A percentile compares a stretch with the other conserved stretches of the same genome.
These are phyloP conservation scores for Aegilops umbellulata DNA, from an alignment of 176 grass and related monocot species.

Conservation along the genomic window DNA sequence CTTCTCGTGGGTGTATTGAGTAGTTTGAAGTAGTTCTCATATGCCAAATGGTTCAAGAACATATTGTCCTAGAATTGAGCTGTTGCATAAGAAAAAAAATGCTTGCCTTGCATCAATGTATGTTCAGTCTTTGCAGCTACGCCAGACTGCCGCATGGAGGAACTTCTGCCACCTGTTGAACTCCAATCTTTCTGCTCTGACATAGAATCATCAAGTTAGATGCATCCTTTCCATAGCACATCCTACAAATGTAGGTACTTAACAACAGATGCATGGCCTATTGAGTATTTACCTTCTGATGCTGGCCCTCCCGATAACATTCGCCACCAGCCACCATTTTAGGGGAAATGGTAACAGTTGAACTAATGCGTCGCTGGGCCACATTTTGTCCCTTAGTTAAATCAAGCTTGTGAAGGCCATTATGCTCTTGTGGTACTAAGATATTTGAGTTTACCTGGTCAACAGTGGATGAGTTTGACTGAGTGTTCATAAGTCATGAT, in stretches of 20 bases:
- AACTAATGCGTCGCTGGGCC: background rate
- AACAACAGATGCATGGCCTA: slow-evolving; percentile 18
- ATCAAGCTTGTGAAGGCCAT: slow-evolving; percentile 27
- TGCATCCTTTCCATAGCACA: slow-evolving; percentile 12
- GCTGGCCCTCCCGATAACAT: slow-evolving; percentile 35
- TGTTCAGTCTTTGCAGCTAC: slow-evolving; percentile 32
- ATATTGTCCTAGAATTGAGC: background rate
- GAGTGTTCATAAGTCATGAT: slow-evolving; percentile 5
- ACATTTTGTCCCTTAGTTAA: slow-evolving; percentile 29
- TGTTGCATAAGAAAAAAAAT: slow-evolving; percentile 6
- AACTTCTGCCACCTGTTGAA: slow-evolving; percentile 33
- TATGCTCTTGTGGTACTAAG: slow-evolving; percentile 26
- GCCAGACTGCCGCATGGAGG: slow-evolving; percentile 17
- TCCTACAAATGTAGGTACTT: slow-evolving; percentile 14
- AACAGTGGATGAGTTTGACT: background rate
- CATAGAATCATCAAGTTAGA: slow-evolving; percentile 48
- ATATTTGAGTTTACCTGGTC: slow-evolving; percentile 38
- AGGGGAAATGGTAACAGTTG: slow-evolving; percentile 19
- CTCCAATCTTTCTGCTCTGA: slow-evolving; percentile 59
- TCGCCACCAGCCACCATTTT: slow-evolving; percentile 40
- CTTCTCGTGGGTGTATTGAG: background rate
- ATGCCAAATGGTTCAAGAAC: background rate
- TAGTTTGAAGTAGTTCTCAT: background rate
- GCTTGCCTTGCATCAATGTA: slow-evolving; percentile 35
- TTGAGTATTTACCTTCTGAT: slow-evolving; percentile 49